A percentile compares a stretch with the other conserved stretches of the same genome.
Evolutionary conservation across 192 early-diverging fungal genomes (phyloP).

Genomic region (Backusella westeae): DNA sequence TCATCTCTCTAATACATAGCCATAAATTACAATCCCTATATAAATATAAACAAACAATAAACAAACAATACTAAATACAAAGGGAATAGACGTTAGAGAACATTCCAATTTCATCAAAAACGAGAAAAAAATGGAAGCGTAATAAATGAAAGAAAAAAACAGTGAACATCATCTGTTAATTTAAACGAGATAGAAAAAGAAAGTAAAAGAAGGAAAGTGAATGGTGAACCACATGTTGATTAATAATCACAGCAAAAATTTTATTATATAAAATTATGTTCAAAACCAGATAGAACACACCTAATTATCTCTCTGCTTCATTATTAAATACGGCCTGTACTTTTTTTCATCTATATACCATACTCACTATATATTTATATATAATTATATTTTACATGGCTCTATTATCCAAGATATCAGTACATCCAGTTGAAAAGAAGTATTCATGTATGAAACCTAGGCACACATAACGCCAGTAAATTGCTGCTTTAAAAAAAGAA

Average conservation of each 20-base stretch:
- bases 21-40: background rate
- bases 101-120: background rate
- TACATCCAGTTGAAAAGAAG: background rate
- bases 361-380: no score
- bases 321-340: background rate
- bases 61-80: background rate
- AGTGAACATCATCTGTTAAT: background rate
- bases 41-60: background rate
- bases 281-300: background rate
- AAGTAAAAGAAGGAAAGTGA: background rate
- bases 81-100: background rate
- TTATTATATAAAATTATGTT: constrained; percentile 1
- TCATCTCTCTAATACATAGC: background rate
- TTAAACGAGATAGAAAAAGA: background rate
- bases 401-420: no score
- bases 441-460: background rate
- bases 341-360: no score
- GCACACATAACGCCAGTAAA: background rate
- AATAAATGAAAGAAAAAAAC: background rate
- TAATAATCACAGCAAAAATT: background rate
- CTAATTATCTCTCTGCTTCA: background rate
- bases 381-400: no score
- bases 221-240: background rate
- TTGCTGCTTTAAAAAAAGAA: background rate
- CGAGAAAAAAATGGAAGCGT: background rate